Evolutionary conservation across 495 filamentous ascomycete genomes (phyloP), one percentile per base, ranked within the genome.

Genomic region (Lentithecium fluviatile): DNA sequence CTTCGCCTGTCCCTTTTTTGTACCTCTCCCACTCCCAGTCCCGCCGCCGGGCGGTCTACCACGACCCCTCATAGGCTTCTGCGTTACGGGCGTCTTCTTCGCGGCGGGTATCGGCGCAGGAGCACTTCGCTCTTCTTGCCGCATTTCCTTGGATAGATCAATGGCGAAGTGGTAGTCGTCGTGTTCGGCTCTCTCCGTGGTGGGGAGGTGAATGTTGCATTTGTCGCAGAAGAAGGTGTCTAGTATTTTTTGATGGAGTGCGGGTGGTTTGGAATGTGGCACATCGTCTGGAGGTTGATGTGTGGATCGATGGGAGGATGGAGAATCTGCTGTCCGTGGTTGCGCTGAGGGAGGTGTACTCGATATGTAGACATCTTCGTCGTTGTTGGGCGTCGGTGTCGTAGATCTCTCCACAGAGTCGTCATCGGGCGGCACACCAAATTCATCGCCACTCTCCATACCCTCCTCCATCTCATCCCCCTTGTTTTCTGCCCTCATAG

Each of bases 91-190:
- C 8, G 25, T 58, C 19, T 52, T 53, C 45, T 11, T 40, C 7
- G 6, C 23, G 24, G 40, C 1, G 5, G n/a, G 17, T 17, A 17
- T 37, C 7, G 51, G n/a, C 1, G 45, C 32, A 1, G 43, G 12
- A 1, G 38, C 20, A 24, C 15, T 64, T 23, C 49, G 47, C 6
- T 83, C 80, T 61, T 91, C 79, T 6, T 83, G 79, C 64, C 87
- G 86, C 29, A 97, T 80, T 60, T 90, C 85, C 76, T 89, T 80
- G 64, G 87, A 87, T 25, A 97, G 79, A 65, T 89, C 85, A 77
- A 88, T 91, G 40, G 94, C 94, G 73, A 96, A 90, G 76, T 98
- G 94, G 89, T 91, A 98, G 71, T 98, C 94, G 40, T 89, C 80
- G 69, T 98, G 94, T 75, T 88, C 91, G 52, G 84, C 80, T 68